Evolutionary conservation across 148 eudicot species (phyloP), one percentile per base, ranked within the genome.

Genomic region (Linanthus parryae): DNA sequence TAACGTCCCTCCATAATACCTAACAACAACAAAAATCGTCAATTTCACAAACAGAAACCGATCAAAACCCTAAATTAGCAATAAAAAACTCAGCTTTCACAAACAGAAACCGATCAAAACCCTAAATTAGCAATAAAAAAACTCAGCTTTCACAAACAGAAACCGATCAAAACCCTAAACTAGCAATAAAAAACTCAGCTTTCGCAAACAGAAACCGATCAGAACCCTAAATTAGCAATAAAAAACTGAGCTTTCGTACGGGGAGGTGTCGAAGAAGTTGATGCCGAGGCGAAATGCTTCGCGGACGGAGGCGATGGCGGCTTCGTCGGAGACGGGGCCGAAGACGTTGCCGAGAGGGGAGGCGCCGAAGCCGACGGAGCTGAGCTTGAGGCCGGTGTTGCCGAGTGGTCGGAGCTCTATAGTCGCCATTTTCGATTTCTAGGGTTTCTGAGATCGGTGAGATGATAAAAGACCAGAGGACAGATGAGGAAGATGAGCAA

Each of bases 211-310:
- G n/a, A n/a, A n/a, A n/a, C n/a, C n/a, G n/a, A n/a, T n/a, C n/a
- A 11, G 30, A 2, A 7, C 12, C 4, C 35, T 5, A 31, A 31
- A 31, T 11, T 31, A 31, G 35, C 35, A 31, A 31, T 31, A 31
- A 45, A 24, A 17, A 46, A 12, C 12, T 24, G 27, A 15, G 3
- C 33, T 26, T 48, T 48, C 1, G 38, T 72, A 92, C 98, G 99
- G 99, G 10, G 96, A 92, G 30, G 96, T 92, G 58, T 92, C 99
- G 62, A 92, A 92, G 74, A 88, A 88, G 53, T 92, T 92, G 73
- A 92, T 80, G 49, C 99, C 99, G 42, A 57, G 78, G 26, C 63
- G 62, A 41, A 92, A 71, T 13, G 99, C 99, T 15, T 54, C 45
- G 33, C 68, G 53, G 59, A 92, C 95, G 64, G 95, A 44, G 67